Evolutionary conservation across 2,329 filamentous ascomycete genomes (phyloP), one percentile per base, ranked within the genome.

Genomic region (Stachybotrys echinatus): DNA sequence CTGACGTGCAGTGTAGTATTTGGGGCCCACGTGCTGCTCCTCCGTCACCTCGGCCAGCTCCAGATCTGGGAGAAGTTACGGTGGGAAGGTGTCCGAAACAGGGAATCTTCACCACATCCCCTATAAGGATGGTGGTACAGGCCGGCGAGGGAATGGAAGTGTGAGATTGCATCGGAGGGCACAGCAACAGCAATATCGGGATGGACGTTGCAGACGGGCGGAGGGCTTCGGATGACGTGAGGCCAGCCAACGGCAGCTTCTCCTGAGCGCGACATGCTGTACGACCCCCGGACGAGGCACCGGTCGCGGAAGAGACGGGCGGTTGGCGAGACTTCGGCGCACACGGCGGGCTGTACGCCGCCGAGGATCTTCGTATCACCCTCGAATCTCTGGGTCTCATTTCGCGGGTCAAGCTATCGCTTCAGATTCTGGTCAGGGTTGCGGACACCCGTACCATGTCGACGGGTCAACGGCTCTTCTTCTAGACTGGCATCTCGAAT

Each of bases 1-100:
- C n/a, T n/a, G n/a, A n/a, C n/a, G n/a, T n/a, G n/a, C n/a, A n/a
- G 27, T 34, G 27, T 34, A 8, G 46, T 48, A 23, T 48, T 42
- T 31, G 46, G 20, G 20, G 46, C 46, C 37, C 22, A 27, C 40
- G 38, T 48, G 34, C 40, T 34, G 27, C 27, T 34, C 27, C 27
- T 34, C 14, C 27, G 27, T 34, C 10, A 34, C 27, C 27, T 34
- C 27, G 14, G 27, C 14, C 27, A 34, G 27, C 27, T 34, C 27
- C 27, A 34, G 27, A 34, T 34, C 10, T 34, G 14, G 27, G n/a
- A 34, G 10, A 14, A 14, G 27, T 34, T 34, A 34, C 27, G 27
- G 27, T 34, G 27, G 27, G 27, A 8, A 34, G n/a, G n/a, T n/a
- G 10, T 34, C 10, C 14, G 27, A 14, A 34, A 10, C 27, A 34